phyloP scores from a whole-genome alignment of 2,329 filamentous ascomycete species.

The Arthroderma uncinatum region DNA sequence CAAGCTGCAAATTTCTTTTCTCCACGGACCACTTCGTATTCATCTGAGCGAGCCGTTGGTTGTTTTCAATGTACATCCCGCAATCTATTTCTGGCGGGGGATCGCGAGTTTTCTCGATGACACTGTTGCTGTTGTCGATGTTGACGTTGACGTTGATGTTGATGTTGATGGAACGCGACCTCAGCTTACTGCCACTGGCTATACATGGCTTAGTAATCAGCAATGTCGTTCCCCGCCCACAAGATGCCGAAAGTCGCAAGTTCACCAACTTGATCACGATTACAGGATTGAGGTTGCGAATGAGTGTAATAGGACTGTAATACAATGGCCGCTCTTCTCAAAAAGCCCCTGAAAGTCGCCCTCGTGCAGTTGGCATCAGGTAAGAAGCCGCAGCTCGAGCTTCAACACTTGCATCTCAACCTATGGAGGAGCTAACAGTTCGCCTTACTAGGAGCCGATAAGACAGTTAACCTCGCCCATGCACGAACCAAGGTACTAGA shows the following conservation, averaged over 20 bases:
- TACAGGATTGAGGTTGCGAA: neutral
- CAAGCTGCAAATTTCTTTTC: neutral
- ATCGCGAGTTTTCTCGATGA: neutral
- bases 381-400: too few species aligned
- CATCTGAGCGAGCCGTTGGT: neutral
- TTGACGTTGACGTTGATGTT: neutral
- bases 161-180: neutral
- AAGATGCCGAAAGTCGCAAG: neutral
- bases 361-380: constrained; percentile 70
- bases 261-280: neutral
- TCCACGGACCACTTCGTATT: neutral
- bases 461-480: constrained; percentile 68
- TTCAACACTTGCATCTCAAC: too few species aligned
- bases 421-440: neutral
- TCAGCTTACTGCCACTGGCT: neutral
- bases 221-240: neutral
- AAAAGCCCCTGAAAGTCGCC: constrained; percentile 66
- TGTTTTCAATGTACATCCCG: neutral
- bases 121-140: neutral
- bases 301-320: neutral
- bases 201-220: neutral
- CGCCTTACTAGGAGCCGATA: constrained; percentile 53
- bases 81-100: neutral
- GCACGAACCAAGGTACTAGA: constrained; percentile 74
- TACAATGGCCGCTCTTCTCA: constrained; percentile 50